Evolutionary conservation across 2,329 filamentous ascomycete genomes (phyloP).

Genomic region (Neonectria ditissima): DNA sequence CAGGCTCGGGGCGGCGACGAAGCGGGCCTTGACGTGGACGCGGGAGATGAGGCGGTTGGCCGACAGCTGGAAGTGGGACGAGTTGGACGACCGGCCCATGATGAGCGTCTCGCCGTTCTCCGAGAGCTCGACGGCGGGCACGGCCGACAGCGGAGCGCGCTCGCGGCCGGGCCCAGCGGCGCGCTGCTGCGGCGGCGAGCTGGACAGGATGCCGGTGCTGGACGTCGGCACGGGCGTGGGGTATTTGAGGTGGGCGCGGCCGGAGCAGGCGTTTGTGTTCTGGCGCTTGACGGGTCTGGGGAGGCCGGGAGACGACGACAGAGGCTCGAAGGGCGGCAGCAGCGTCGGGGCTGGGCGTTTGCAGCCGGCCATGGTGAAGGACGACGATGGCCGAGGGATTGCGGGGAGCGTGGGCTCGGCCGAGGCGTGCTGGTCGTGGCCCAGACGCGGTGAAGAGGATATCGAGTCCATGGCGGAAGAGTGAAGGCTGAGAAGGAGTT

Average conservation of each 20-base stretch:
- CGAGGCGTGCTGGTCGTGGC: constrained; percentile 39
- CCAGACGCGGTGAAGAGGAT: constrained; percentile 49
- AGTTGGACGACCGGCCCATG: constrained; percentile 95
- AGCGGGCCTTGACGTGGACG: constrained; percentile 90
- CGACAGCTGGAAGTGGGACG: constrained; percentile 94
- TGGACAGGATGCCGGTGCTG: constrained; percentile 89
- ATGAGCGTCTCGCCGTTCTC: constrained; percentile 83
- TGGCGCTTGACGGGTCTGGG: constrained; percentile 78
- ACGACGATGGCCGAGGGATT: constrained; percentile 33
- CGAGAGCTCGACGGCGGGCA: constrained; percentile 85
- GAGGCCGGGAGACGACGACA: constrained; percentile 81
- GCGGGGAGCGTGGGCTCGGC: constrained; percentile 52
- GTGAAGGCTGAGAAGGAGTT: not conserved
- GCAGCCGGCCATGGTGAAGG: constrained; percentile 54
- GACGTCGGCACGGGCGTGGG: constrained; percentile 95
- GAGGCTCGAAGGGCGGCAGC: constrained; percentile 82
- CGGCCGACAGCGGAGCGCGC: constrained; percentile 82
- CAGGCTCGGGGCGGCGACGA: constrained; percentile 75
- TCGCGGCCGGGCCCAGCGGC: constrained; percentile 73
- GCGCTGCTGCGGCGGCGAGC: constrained; percentile 78
- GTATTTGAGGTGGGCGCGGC: constrained; percentile 74
- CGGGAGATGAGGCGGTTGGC: constrained; percentile 93
- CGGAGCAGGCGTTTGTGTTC: constrained; percentile 52
- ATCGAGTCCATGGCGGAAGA: constrained; percentile 52
- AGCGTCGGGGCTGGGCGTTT: constrained; percentile 76